Evolutionary conservation across 148 eudicot genomes (phyloP), one percentile per base, ranked within the genome.

Genomic region (Amaranthus palmeri): DNA sequence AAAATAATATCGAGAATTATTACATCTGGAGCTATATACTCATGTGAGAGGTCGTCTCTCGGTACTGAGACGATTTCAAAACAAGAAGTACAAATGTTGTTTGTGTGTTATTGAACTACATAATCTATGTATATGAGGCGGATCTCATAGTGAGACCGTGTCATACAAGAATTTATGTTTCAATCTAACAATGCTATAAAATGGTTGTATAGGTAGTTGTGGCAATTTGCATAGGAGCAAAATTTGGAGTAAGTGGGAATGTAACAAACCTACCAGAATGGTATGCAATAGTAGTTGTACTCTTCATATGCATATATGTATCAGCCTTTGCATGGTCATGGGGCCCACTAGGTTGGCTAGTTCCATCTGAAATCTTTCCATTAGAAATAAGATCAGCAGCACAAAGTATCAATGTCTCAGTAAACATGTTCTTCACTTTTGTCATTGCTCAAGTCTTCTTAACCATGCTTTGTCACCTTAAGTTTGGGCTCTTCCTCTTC

Each of bases 321-420:
- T 69, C 90, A 0, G 97, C 88, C 7, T 91, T 91, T 61, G 93
- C 97, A 0, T 88, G 97, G 97, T 91, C 97, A 43, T 91, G 97
- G 93, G 97, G 97, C 0, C 97, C 97, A 0, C 83, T 91, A 0
- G 93, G 93, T 0, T 91, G 97, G 93, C 67, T 91, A 8, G 93
- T 91, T 0, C 97, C 97, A 1, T 85, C 90, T 57, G 97, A 91
- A 77, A 87, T 91, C 49, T 91, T 91, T 77, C 97, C 97, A 7
- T 81, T 91, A 1, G 97, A 91, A 61, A 91, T 91, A 64, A 84
- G 97, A 11, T 88, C 97, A 0, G 91, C 93, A 0, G 97, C 93
- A 0, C 93, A 91, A 52, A 87, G 93, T 70, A 71, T 91, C 60
- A 87, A 79, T 49, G 97, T 91, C 0, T 84, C 93, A 3, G 91